Evolutionary conservation across 106 monocot species (phyloP).

Genomic region (Acanthochlamys bracteata): DNA sequence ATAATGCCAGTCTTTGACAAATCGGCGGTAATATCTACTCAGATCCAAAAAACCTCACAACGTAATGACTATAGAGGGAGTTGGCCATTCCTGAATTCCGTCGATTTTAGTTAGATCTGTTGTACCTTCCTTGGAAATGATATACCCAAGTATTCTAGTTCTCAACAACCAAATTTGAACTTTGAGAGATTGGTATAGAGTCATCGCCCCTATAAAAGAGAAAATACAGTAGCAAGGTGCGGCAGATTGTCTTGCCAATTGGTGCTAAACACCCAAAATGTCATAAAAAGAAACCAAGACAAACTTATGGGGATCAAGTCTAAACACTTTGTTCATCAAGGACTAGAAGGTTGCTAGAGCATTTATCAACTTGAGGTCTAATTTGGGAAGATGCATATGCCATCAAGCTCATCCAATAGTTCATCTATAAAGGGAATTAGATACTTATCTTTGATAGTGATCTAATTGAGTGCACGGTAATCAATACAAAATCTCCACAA

Average conservation of each 20-base stretch:
- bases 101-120: not conserved
- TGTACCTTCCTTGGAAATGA: not conserved
- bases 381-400: slow-evolving; percentile 1
- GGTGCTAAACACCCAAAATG: slow-evolving; percentile 9
- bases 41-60: slow-evolving; percentile 1
- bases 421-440: slow-evolving; percentile 13
- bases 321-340: not conserved
- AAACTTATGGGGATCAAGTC: not conserved
- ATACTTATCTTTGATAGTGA: not conserved
- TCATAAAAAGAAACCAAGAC: slow-evolving; percentile 7
- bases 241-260: not conserved
- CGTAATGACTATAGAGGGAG: not conserved
- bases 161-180: not conserved
- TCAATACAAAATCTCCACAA: not conserved
- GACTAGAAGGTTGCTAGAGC: not conserved
- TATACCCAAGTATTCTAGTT: not conserved
- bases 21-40: not conserved
- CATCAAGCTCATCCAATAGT: slow-evolving; percentile 10
- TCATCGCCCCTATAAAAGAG: not conserved
- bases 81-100: not conserved
- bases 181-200: not conserved
- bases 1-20: not conserved
- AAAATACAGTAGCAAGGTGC: slow-evolving; percentile 3
- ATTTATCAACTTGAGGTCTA: slow-evolving; percentile 3
- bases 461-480: not conserved